These are phyloP conservation scores for Penicillium odoratum DNA, from an alignment of 495 filamentous ascomycete genomes.

Conservation along the genomic window DNA sequence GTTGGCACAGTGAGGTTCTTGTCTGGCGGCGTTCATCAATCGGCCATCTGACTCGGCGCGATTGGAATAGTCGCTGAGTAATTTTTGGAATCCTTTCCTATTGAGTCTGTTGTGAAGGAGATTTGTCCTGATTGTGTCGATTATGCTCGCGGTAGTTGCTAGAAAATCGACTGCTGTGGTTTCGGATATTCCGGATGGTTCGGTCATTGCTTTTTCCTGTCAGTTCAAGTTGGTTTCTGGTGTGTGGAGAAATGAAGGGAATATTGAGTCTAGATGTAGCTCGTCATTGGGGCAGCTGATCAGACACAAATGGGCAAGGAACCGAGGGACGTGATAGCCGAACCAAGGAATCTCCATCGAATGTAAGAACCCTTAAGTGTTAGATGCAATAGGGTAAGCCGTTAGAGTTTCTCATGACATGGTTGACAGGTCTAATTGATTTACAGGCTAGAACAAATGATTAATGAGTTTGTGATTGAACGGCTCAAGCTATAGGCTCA, in stretches of 20 bases:
- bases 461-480: too few species aligned
- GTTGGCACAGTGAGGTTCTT: slow-evolving; percentile 11
- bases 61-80: slow-evolving; percentile 12
- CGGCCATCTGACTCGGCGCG: slow-evolving; percentile 15
- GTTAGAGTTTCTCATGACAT: too few species aligned
- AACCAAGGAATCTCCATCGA: too few species aligned
- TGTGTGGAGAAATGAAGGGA: neutral
- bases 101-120: slow-evolving; percentile 16
- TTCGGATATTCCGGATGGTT: neutral
- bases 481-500: too few species aligned
- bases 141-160: neutral
- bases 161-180: neutral
- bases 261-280: neutral
- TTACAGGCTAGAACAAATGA: too few species aligned
- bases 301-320: neutral
- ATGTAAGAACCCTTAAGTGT: too few species aligned
- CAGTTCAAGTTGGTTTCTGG: neutral
- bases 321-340: neutral
- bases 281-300: neutral
- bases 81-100: slow-evolving; percentile 6
- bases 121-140: slow-evolving; percentile 14
- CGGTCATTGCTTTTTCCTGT: neutral
- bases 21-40: slow-evolving; percentile 17
- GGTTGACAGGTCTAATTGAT: too few species aligned
- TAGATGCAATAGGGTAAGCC: too few species aligned